These are phyloP conservation scores for Penicillium steckii DNA, from an alignment of 495 filamentous ascomycete genomes.

Conservation along the genomic window DNA sequence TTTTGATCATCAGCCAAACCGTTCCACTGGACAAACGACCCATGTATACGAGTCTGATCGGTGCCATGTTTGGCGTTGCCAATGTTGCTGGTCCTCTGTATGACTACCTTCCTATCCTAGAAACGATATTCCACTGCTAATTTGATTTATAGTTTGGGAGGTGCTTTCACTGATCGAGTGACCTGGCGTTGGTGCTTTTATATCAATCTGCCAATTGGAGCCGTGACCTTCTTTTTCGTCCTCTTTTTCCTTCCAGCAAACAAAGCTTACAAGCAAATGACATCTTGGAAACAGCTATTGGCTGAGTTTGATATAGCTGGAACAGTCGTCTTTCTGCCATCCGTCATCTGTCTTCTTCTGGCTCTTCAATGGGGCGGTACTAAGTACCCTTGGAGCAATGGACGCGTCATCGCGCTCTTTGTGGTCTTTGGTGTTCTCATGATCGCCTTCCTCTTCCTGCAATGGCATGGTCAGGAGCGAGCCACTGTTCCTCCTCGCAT, in stretches of 20 bases:
- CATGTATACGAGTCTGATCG: constrained; percentile 69
- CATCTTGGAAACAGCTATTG: constrained; percentile 40
- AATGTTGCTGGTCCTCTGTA: constrained; percentile 71
- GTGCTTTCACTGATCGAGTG: constrained; percentile 61
- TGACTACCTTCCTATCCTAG: constrained; percentile 6
- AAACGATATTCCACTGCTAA: neutral
- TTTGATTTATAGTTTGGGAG: constrained; percentile 33
- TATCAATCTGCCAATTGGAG: constrained; percentile 69
- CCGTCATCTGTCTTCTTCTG: constrained; percentile 68
- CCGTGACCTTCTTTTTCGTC: constrained; percentile 58
- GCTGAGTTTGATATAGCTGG: constrained; percentile 68
- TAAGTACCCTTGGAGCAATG: constrained; percentile 63
- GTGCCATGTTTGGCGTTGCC: constrained; percentile 79
- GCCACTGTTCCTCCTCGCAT: constrained; percentile 77
- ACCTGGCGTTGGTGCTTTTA: constrained; percentile 65
- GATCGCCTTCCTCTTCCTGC: constrained; percentile 58
- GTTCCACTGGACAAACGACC: constrained; percentile 73
- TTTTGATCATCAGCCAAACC: constrained; percentile 75
- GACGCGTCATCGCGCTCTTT: constrained; percentile 68
- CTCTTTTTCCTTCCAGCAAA: constrained; percentile 60
- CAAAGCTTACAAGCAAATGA: constrained; percentile 36
- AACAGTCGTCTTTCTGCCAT: constrained; percentile 66
- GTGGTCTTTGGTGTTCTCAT: constrained; percentile 69
- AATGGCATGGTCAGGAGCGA: constrained; percentile 65
- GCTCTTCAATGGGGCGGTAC: constrained; percentile 87